These are phyloP conservation scores for Lentinula edodes DNA, from an alignment of 768 basidiomycete genomes.

Conservation along the genomic window DNA sequence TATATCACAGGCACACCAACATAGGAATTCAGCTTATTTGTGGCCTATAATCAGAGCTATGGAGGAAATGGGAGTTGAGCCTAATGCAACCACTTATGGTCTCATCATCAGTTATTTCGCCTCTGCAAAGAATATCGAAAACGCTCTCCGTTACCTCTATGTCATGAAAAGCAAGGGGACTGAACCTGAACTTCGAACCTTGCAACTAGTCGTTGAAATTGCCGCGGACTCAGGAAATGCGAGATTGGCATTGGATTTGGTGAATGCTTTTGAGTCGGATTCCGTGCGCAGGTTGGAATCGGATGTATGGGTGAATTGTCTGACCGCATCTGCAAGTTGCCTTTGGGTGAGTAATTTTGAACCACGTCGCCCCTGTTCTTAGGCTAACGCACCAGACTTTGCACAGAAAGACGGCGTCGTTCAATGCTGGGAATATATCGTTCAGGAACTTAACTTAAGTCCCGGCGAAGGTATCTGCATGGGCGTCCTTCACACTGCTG, in stretches of 20 bases:
- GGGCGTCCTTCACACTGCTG: slow-evolving; percentile 67
- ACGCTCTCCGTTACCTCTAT: slow-evolving; percentile 55
- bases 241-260: slow-evolving; percentile 69
- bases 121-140: slow-evolving; percentile 51
- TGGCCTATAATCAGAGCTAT: slow-evolving; percentile 53
- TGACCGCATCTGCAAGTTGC: slow-evolving; percentile 56
- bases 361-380: not conserved
- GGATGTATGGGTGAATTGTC: slow-evolving; percentile 59
- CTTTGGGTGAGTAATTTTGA: slow-evolving; percentile 54
- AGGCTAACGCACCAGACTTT: slow-evolving; percentile 5
- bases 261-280: slow-evolving; percentile 49
- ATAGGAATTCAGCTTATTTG: slow-evolving; percentile 30
- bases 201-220: slow-evolving; percentile 46
- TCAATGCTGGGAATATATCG: slow-evolving; percentile 55
- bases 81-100: slow-evolving; percentile 50
- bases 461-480: slow-evolving; percentile 76
- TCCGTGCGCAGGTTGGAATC: slow-evolving; percentile 49
- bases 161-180: slow-evolving; percentile 50
- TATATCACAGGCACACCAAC: slow-evolving; percentile 40
- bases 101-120: slow-evolving; percentile 45
- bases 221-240: slow-evolving; percentile 52
- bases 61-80: slow-evolving; percentile 40
- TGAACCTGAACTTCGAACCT: slow-evolving; percentile 41
- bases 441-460: slow-evolving; percentile 42
- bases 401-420: slow-evolving; percentile 61